Conservation (phyloP, 2,329 filamentous ascomycete species). For the Fusarium anthophilum region DNA sequence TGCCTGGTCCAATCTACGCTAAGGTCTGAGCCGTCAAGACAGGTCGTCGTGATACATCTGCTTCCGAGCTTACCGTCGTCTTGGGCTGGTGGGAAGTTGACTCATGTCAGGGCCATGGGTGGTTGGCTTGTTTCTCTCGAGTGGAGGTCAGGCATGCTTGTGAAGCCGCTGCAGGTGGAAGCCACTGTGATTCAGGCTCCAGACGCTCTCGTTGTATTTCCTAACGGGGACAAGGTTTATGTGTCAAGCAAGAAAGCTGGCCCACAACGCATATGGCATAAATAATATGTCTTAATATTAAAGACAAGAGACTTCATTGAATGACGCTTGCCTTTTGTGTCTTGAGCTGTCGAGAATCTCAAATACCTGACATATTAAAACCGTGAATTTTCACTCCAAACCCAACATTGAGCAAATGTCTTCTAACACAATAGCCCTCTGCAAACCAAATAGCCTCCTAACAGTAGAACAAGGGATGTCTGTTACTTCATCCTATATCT, state of each 20-base stretch:
- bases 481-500: too few relatives aligned
- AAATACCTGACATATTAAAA: too few relatives aligned
- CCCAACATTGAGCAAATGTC: too few relatives aligned
- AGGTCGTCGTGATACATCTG: constrained; percentile 19
- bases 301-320: background rate
- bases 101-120: background rate
- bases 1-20: constrained; percentile 36
- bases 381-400: too few relatives aligned
- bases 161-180: background rate
- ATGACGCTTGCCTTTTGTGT: accelerated
- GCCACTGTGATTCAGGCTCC: background rate
- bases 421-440: too few relatives aligned
- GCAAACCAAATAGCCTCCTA: too few relatives aligned
- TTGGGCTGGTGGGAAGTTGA: constrained; percentile 17
- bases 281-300: background rate
- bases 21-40: background rate
- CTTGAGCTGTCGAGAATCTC: too few relatives aligned
- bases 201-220: constrained; percentile 16
- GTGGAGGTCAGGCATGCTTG: constrained; percentile 13
- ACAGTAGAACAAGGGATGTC: too few relatives aligned
- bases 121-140: constrained; percentile 28
- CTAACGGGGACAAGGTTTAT: background rate
- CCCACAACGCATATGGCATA: background rate
- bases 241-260: background rate
- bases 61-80: constrained; percentile 28